phyloP scores from a whole-genome alignment of 306 rosid genomes.

The Dalbergia cultrata region DNA sequence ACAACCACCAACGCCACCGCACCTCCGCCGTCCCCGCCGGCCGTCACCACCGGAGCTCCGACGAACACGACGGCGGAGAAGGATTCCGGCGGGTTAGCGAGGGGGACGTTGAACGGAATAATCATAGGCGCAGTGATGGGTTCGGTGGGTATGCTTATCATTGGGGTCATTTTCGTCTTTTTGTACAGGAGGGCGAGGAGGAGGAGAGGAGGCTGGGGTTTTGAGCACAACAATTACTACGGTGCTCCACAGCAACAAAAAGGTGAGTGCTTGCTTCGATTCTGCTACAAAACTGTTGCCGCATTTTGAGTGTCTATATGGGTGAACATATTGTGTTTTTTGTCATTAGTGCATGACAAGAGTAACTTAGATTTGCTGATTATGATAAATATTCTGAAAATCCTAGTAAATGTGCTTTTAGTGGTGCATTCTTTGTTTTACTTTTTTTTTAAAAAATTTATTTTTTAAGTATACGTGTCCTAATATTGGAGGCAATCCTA shows the following conservation, averaged over 20 bases:
- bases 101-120: slow-evolving; percentile 27
- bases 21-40: not conserved
- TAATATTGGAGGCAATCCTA: too few species aligned
- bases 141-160: slow-evolving; percentile 20
- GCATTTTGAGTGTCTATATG: too few species aligned
- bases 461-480: too few species aligned
- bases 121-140: slow-evolving; percentile 35
- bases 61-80: not conserved
- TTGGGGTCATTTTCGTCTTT: slow-evolving; percentile 32
- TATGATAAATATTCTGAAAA: not conserved
- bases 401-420: not conserved
- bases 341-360: not conserved
- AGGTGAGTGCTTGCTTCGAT: slow-evolving; percentile 2
- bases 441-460: too few species aligned
- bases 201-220: not conserved
- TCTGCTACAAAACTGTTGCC: not conserved
- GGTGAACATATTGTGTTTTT: too few species aligned
- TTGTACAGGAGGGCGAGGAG: slow-evolving; percentile 20
- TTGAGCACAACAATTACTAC: not conserved
- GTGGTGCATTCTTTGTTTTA: not conserved
- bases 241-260: not conserved
- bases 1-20: not conserved
- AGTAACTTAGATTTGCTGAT: slow-evolving; percentile 8
- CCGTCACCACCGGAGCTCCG: not conserved
- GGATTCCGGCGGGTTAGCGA: not conserved